Evolutionary conservation across 768 basidiomycete species (phyloP), one percentile per base, ranked within the genome.

Genomic region (Chalciporus chontae): DNA sequence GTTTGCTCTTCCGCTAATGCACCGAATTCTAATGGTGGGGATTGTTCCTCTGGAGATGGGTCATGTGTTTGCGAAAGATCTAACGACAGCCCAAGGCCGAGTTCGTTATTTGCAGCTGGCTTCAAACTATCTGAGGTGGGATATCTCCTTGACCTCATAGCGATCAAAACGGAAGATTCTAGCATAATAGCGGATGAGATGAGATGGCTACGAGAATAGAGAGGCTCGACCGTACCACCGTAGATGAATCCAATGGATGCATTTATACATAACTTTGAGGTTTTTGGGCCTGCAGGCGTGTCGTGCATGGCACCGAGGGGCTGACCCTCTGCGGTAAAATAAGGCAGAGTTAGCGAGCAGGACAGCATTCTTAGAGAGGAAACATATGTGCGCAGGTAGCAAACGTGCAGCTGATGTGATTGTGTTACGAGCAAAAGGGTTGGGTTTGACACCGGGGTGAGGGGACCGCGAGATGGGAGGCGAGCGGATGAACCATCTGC

Each of bases 391-490:
- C 78, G 78, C 39, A 81, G 61, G 57, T 78, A 83, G 62, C 75
- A 80, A 40, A 84, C 60, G 43, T 78, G 73, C 17, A 83, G 67
- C 29, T 73, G 74, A 43, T 83, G 79, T 48, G 80, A 74, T 65
- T 87, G 79, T 0, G 85, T 86, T 14, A 89, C 79, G 11, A 87
- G 70, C 10, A 86, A 54, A 38, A 89, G 70, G 8, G 77, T 77
- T n/a, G 79, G 76, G 41, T 71, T 72, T 15, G 78, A 75, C 2
- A 80, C 63, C 4, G 79, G 79, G 15, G 77, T 75, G 9, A 56
- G 56, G 15, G 86, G 85, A 2, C 87, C 87, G 27, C 76, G 73
- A 4, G 71, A 69, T 40, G 85, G 82, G 18, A 85, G 71, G 46
- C 86, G 84, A 31, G 61, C 68, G 3, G 77, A 73, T 15, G 68